Percentiles rank a stretch among this genome's conserved stretches.
Evolutionary conservation across 2,329 filamentous ascomycete genomes (phyloP).

Genomic region (Colletotrichum horii): DNA sequence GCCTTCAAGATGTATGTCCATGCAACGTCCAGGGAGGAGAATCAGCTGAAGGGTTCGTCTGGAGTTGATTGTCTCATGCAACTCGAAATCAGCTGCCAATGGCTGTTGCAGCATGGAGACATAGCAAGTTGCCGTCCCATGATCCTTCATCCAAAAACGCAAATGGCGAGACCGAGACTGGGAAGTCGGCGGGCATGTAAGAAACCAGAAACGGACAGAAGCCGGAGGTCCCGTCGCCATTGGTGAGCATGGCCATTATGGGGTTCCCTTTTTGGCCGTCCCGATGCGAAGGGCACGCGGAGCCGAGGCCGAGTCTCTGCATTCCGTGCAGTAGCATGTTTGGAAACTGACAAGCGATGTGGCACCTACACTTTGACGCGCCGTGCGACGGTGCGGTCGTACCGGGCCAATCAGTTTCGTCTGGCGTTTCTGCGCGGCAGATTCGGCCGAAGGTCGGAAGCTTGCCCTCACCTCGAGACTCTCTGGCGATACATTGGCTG

Average conservation of each 20-base stretch:
- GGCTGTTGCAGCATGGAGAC: not conserved
- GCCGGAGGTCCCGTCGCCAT: not conserved
- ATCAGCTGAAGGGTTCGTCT: not conserved
- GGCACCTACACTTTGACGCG: slow-evolving; percentile 14
- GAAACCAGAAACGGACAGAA: not conserved
- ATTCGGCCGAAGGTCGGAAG: slow-evolving; percentile 4
- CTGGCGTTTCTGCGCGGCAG: slow-evolving; percentile 7
- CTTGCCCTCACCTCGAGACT: not conserved
- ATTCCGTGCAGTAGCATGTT: not conserved
- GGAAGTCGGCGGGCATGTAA: not conserved
- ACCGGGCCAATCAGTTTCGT: not conserved
- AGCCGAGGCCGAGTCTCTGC: not conserved
- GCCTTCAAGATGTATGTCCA: not conserved
- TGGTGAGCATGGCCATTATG: not conserved
- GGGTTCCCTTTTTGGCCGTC: not conserved
- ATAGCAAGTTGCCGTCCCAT: not conserved
- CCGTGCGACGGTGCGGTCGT: not conserved
- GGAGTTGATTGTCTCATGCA: not conserved
- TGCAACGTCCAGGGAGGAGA: not conserved
- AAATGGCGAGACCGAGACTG: not conserved
- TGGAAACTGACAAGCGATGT: not conserved
- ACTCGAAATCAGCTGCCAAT: not conserved
- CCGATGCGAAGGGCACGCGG: slow-evolving; percentile 2
- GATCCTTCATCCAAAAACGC: not conserved
- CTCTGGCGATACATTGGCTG: not conserved